phyloP scores from a whole-genome alignment of 805 yeast genomes.

The Candida maesae region DNA sequence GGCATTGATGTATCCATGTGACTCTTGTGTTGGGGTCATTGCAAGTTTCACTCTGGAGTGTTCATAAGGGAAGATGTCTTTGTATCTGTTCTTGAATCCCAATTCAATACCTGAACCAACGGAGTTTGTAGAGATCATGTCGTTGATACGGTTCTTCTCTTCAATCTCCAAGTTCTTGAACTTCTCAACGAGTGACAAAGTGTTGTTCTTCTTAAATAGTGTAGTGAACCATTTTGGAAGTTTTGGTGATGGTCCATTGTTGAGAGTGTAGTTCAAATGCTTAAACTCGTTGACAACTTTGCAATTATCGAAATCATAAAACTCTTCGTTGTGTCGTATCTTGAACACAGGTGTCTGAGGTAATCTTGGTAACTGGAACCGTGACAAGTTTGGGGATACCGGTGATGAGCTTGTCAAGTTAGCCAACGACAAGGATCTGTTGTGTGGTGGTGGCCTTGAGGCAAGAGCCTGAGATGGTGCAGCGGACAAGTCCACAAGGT shows the following conservation, averaged over 20 bases:
- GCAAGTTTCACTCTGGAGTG: constrained; percentile 36
- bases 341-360: constrained; percentile 41
- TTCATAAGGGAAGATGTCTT: constrained; percentile 76
- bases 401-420: constrained; percentile 10
- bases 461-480: constrained; percentile 1
- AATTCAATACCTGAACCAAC: constrained; percentile 51
- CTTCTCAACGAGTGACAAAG: constrained; percentile 37
- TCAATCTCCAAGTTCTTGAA: constrained; percentile 65
- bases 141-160: constrained; percentile 64
- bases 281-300: constrained; percentile 22
- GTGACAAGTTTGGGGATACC: constrained; percentile 33
- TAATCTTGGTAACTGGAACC: constrained; percentile 50
- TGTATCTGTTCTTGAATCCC: constrained; percentile 73
- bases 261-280: constrained; percentile 9
- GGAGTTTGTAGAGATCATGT: constrained; percentile 26
- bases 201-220: constrained; percentile 24
- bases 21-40: constrained; percentile 31
- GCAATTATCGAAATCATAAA: constrained; percentile 20
- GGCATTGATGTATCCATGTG: constrained; percentile 43
- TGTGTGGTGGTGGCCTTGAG: constrained; percentile 11
- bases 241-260: constrained; percentile 6
- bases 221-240: constrained; percentile 45
- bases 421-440: constrained; percentile 23
- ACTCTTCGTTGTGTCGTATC: constrained; percentile 53
- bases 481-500: constrained; percentile 19